Percentiles rank a stretch among this genome's conserved stretches.
phyloP scores from a whole-genome alignment of 495 filamentous ascomycete species.

The Opeltia flavorubescens region DNA sequence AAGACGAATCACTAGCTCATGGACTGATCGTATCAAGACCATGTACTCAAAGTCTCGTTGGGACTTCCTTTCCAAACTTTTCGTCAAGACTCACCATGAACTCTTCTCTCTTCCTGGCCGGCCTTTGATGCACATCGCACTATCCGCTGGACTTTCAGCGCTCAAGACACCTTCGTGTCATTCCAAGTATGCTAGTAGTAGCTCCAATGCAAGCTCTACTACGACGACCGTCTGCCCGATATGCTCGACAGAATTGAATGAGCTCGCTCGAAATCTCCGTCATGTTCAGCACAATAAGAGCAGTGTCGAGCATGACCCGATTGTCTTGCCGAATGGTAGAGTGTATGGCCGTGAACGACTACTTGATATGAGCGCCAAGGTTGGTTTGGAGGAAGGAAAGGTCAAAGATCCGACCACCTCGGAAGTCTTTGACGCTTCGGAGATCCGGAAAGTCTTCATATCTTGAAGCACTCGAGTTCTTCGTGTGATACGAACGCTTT shows the following conservation, averaged over 20 bases:
- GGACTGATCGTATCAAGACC: conserved; percentile 30
- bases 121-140: conserved; percentile 81
- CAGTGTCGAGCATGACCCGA: conserved; percentile 71
- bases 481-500: neutral
- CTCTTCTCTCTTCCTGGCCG: conserved; percentile 70
- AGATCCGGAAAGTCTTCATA: conserved; percentile 84
- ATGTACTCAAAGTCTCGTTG: conserved; percentile 63
- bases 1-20: neutral
- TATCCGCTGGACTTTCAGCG: conserved; percentile 82
- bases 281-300: conserved; percentile 93
- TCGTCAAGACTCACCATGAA: conserved; percentile 72
- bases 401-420: conserved; percentile 76
- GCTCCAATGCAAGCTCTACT: conserved; percentile 42
- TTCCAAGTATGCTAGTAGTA: conserved; percentile 44
- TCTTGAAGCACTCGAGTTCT: conserved; percentile 20
- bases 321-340: conserved; percentile 75
- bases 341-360: conserved; percentile 70
- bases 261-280: conserved; percentile 72
- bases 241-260: conserved; percentile 87
- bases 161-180: conserved; percentile 95
- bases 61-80: conserved; percentile 63
- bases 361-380: conserved; percentile 60
- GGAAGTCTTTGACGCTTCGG: conserved; percentile 41
- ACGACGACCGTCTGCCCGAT: conserved; percentile 75
- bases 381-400: conserved; percentile 43